Conservation (phyloP, 1,284 basidiomycete genomes). For the Megacollybia platyphylla region DNA sequence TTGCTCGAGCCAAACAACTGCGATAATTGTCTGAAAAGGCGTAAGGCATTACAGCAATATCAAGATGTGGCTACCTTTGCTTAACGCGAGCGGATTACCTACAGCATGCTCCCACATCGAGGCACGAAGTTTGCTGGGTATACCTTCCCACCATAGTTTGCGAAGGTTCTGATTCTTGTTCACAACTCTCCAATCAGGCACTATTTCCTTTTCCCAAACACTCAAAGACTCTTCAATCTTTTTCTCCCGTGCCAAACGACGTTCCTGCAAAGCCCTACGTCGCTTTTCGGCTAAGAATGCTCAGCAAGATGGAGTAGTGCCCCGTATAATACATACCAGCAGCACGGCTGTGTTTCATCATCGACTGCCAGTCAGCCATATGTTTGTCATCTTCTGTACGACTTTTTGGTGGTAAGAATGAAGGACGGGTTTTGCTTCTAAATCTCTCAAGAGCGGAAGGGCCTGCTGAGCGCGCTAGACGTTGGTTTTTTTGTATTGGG, state of each 20-base stretch:
- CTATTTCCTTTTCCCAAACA: conserved; percentile 69
- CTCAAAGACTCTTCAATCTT: conserved; percentile 57
- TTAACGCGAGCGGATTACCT: conserved; percentile 81
- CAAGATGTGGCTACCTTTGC: conserved; percentile 50
- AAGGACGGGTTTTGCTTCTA: conserved; percentile 67
- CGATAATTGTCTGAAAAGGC: conserved; percentile 56
- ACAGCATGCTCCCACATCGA: conserved; percentile 81
- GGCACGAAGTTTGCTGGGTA: conserved; percentile 78
- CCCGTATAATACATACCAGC: conserved; percentile 41
- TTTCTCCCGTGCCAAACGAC: conserved; percentile 53
- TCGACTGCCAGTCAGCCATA: conserved; percentile 78
- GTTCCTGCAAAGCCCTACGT: conserved; percentile 48
- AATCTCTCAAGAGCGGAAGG: conserved; percentile 65
- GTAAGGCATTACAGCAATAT: conserved; percentile 7
- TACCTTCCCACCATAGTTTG: conserved; percentile 86
- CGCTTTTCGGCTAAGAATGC: conserved; percentile 51
- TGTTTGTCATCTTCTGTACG: conserved; percentile 76
- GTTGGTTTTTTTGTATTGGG: conserved; percentile 22
- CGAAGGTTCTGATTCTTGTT: conserved; percentile 52
- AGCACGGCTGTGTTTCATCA: conserved; percentile 78
- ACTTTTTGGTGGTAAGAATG: conserved; percentile 76
- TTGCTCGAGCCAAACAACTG: conserved; percentile 61
- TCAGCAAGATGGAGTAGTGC: background rate
- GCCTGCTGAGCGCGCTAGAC: conserved; percentile 38
- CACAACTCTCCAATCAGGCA: conserved; percentile 77